Conservation (phyloP, 176 grass and related monocot species). For the Coix lacrymajobi region DNA sequence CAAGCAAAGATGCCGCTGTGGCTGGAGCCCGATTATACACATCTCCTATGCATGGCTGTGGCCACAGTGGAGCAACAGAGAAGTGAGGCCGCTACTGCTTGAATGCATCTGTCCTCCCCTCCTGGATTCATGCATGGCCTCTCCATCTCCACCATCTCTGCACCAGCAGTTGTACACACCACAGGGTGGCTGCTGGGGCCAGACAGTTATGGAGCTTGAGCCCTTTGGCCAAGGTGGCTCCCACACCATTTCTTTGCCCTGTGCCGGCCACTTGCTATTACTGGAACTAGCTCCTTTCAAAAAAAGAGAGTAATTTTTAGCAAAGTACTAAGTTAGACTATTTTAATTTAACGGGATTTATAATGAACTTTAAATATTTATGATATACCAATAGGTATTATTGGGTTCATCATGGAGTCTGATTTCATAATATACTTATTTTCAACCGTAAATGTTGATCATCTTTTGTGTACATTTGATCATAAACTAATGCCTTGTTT, state of each 20-base stretch:
- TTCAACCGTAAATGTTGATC: too few relatives aligned
- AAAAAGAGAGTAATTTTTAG: neutral
- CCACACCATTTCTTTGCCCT: slow-evolving; percentile 8
- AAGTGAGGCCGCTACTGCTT: neutral
- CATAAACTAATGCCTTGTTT: too few relatives aligned
- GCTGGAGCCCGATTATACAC: neutral
- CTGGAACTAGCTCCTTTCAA: neutral
- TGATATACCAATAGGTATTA: neutral
- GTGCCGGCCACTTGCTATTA: neutral
- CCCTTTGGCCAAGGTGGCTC: neutral
- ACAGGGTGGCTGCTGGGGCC: slow-evolving; percentile 38
- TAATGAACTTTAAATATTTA: neutral
- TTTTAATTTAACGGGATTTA: neutral
- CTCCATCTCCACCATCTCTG: neutral
- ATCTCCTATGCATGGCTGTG: slow-evolving; percentile 21
- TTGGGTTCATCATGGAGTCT: neutral
- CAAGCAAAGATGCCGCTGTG: neutral
- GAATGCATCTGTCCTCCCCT: slow-evolving; percentile 30
- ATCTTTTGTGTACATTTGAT: too few relatives aligned
- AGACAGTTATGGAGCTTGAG: slow-evolving; percentile 34
- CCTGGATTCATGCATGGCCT: neutral
- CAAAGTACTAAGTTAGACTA: neutral
- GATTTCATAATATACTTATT: too few relatives aligned
- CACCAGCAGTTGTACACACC: neutral
- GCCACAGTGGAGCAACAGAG: slow-evolving; percentile 21